Conservation (phyloP, 129 eudicot species). For the Tagetes erecta region DNA sequence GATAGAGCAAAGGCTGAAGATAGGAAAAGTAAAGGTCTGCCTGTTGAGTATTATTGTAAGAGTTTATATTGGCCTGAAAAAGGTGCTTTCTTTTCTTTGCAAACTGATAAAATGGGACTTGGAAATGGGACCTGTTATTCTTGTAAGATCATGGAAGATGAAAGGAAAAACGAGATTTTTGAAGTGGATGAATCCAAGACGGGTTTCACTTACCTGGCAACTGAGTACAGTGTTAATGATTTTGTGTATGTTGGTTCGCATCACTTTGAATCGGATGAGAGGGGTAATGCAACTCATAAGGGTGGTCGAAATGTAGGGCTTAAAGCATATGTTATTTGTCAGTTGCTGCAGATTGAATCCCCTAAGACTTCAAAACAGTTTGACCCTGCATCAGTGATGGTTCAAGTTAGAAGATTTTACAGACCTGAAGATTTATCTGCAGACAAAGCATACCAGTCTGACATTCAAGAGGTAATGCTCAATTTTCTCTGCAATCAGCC, state of each 20-base stretch:
- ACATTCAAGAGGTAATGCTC: constrained; percentile 69
- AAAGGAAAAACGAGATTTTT: constrained; percentile 37
- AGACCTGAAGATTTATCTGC: constrained; percentile 88
- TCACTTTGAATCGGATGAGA: constrained; percentile 53
- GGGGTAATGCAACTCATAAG: constrained; percentile 51
- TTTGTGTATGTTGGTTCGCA: constrained; percentile 72
- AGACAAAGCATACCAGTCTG: constrained; percentile 87
- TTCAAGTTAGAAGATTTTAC: constrained; percentile 73
- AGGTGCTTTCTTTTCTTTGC: constrained; percentile 83
- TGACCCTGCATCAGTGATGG: constrained; percentile 40
- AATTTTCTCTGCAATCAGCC: not conserved
- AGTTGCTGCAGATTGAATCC: constrained; percentile 54
- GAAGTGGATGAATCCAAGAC: constrained; percentile 44
- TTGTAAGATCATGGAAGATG: constrained; percentile 48
- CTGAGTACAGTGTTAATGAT: constrained; percentile 62
- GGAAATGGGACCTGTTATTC: constrained; percentile 76
- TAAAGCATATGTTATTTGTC: constrained; percentile 79
- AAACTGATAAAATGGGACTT: constrained; percentile 55
- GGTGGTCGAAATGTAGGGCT: constrained; percentile 92
- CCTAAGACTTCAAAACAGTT: constrained; percentile 44
- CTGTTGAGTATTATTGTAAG: constrained; percentile 70
- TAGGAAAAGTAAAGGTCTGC: constrained; percentile 61
- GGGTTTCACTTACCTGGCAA: constrained; percentile 55
- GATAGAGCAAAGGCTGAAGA: constrained; percentile 84
- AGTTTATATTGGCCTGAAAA: constrained; percentile 73